A percentile compares a stretch with the other conserved stretches of the same genome.
Conservation (phyloP, 805 yeast species). For the Yamadazyma olivae region DNA sequence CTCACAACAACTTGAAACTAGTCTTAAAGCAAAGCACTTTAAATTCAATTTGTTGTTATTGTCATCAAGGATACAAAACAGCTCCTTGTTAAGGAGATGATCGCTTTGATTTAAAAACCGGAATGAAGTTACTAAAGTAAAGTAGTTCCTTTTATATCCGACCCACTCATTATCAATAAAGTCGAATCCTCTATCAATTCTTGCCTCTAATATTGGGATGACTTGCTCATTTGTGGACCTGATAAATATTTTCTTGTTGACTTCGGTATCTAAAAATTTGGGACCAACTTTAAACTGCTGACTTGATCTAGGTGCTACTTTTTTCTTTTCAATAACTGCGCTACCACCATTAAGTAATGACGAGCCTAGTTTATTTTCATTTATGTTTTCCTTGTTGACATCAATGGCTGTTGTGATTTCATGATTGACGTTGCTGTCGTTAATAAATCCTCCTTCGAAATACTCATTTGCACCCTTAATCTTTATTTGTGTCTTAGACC, state of each 20-base stretch:
- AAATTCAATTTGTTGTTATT: slow-evolving; percentile 20
- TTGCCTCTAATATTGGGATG: slow-evolving; percentile 43
- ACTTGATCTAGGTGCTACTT: slow-evolving; percentile 63
- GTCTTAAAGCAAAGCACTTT: slow-evolving; percentile 49
- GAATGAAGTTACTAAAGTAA: slow-evolving; percentile 60
- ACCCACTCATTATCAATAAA: slow-evolving; percentile 52
- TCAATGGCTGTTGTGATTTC: no score
- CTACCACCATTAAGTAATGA: background rate
- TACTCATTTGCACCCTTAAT: no score
- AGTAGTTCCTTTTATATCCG: slow-evolving; percentile 69
- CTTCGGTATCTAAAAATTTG: slow-evolving; percentile 38
- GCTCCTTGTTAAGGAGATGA: slow-evolving; percentile 28
- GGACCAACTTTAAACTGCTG: slow-evolving; percentile 69
- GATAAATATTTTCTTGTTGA: slow-evolving; percentile 6
- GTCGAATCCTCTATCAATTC: slow-evolving; percentile 68
- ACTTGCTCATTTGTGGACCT: slow-evolving; percentile 20
- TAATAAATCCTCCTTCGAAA: no score
- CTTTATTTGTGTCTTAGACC: no score
- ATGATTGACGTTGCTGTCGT: no score
- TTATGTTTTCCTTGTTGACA: background rate
- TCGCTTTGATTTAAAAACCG: slow-evolving; percentile 26
- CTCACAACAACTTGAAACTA: slow-evolving; percentile 52
- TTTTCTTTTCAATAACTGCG: slow-evolving; percentile 9
- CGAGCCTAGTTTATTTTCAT: background rate
- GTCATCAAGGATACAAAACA: slow-evolving; percentile 28